Conservation (phyloP, 352 stramenopile species). For the Thraustochytrium striatum region DNA sequence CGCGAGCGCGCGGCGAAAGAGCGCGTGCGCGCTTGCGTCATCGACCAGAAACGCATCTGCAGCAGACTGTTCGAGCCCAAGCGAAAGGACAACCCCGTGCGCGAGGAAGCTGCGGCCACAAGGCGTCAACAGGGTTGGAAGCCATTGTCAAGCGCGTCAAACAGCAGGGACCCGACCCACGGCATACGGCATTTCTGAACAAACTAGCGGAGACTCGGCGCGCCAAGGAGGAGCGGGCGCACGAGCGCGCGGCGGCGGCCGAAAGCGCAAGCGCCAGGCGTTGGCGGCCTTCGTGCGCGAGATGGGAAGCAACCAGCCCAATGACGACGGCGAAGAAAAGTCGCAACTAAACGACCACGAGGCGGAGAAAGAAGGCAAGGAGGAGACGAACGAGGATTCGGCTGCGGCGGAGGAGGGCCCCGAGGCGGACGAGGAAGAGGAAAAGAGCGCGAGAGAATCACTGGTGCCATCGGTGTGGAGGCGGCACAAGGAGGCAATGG, state of each 20-base stretch:
- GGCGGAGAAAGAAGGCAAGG: not conserved
- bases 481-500: not conserved
- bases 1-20: not conserved
- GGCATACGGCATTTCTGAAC: constrained; percentile 32
- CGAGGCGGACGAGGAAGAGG: not conserved
- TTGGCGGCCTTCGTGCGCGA: not conserved
- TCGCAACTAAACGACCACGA: not conserved
- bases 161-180: constrained; percentile 27
- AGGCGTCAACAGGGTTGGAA: not conserved
- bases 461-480: constrained; percentile 6
- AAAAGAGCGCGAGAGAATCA: not conserved
- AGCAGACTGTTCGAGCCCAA: constrained; percentile 36
- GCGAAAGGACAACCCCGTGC: not conserved
- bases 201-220: not conserved
- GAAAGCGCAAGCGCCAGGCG: not conserved
- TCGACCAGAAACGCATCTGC: not conserved
- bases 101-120: not conserved
- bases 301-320: not conserved
- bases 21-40: not conserved
- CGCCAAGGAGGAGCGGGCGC: not conserved
- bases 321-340: not conserved
- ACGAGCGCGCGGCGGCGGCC: not conserved
- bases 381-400: not conserved
- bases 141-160: constrained; percentile 24
- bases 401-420: not conserved